Base-by-base conservation (phyloP, 495 filamentous ascomycete genomes). In the Tetracladium marchalianum region DNA sequence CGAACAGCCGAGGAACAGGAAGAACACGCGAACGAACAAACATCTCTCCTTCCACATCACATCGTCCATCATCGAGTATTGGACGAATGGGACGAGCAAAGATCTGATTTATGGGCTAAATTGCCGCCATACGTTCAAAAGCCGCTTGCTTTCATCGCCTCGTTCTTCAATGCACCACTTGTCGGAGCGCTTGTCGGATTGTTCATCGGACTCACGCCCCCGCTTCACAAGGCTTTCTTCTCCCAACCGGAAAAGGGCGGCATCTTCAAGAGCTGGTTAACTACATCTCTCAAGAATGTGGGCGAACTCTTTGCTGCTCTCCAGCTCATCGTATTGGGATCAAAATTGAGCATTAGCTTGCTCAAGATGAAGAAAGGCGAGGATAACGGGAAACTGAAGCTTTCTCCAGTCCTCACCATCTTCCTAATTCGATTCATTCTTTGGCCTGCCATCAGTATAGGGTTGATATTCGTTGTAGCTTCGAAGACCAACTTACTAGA, bases 271-370 rank as follows among this genome's bases (percentile, higher is more conserved):
- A 78, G 80, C 1, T 88, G 82, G 83, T 62, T 88, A 48, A 85
- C 81, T 3, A 63, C 68, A 0, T 76, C 76, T 16, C 53, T 86
- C 35, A 67, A 75, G 52, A 83, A 83, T 48, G 66, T 86, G 11
- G 82, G 85, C 1, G 70, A 73, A 0, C 65, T 88, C 4, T 90
- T 90, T 53, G 78, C 84, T 0, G 69, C 75, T 0, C 62, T 87
- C 19, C 84, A 85, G 56, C 73, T 87, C 24, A 73, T 87, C 18
- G 71, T 85, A 0, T 79, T 84, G 11, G 82, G 84, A 0, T 70
- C 79, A 17, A 82, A 85, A 53, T 61, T 88, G 4, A 73, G 71
- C 16, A 62, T 67, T 39, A 69, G 64, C 48, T 54, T 82, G 52
- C 59, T 67, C 31, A 66, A 68, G 46, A 76, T 78, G 69, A 76